A percentile compares a stretch with the other conserved stretches of the same genome.
phyloP scores from a whole-genome alignment of 441 rosid species.

The Melastoma candidum region DNA sequence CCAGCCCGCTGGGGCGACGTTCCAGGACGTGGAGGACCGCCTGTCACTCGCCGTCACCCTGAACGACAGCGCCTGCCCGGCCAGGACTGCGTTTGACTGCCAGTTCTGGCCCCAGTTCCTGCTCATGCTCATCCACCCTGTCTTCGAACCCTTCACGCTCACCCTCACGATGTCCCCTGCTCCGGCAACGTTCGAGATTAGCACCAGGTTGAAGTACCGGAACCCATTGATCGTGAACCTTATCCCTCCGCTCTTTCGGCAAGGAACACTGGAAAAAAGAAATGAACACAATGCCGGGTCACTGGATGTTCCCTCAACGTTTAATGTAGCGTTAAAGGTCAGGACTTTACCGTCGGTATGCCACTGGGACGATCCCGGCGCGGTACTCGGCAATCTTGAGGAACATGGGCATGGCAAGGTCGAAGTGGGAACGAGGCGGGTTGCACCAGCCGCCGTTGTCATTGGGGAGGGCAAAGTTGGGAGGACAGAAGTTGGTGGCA shows the following conservation, averaged over 20 bases:
- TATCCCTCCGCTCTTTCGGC: conserved; percentile 14
- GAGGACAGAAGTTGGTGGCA: too few species aligned
- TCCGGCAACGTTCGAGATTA: conserved; percentile 15
- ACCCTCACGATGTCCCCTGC: conserved; percentile 16
- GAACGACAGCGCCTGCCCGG: conserved; percentile 13
- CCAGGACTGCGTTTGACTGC: conserved; percentile 14
- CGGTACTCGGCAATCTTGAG: too few species aligned
- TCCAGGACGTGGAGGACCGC: conserved; percentile 17
- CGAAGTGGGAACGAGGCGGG: too few species aligned
- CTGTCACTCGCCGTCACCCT: conserved; percentile 12
- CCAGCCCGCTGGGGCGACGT: conserved; percentile 11
- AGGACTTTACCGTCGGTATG: too few species aligned
- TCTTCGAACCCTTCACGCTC: conserved; percentile 12
- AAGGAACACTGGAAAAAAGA: conserved; percentile 3
- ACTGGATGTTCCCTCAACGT: too few species aligned
- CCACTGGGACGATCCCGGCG: too few species aligned
- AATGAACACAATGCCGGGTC: too few species aligned
- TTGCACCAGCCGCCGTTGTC: too few species aligned
- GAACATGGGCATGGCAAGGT: too few species aligned
- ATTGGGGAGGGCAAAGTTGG: too few species aligned
- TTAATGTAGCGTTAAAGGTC: too few species aligned
- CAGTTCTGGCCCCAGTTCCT: conserved; percentile 17
- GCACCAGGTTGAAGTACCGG: conserved; percentile 15
- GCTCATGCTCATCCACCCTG: conserved; percentile 15
- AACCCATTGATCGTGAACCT: conserved; percentile 15